These are phyloP conservation scores for Leccinum angustisporum DNA, from an alignment of 1,284 basidiomycete genomes.

Conservation along the genomic window DNA sequence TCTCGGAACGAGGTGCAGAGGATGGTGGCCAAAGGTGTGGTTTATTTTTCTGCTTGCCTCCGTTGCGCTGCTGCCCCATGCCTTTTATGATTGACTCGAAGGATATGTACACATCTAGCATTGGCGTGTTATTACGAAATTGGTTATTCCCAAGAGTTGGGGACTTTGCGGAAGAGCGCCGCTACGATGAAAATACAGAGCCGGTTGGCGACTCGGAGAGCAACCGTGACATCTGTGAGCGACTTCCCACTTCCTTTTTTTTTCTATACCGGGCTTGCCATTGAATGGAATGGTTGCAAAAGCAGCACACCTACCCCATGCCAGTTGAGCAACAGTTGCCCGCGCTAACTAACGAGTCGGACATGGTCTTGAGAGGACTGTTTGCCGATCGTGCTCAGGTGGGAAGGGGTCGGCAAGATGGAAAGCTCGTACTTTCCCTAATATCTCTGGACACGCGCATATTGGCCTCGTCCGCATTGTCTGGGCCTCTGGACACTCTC, in stretches of 20 bases:
- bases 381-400: constrained; percentile 60
- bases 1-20: too few species aligned
- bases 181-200: constrained; percentile 92
- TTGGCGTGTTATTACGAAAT: too few species aligned
- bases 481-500: constrained; percentile 54
- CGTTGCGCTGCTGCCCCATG: too few species aligned
- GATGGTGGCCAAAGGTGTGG: too few species aligned
- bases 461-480: not conserved
- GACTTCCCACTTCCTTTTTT: not conserved
- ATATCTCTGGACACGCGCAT: not conserved
- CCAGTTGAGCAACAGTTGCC: constrained; percentile 81
- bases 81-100: too few species aligned
- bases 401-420: too few species aligned
- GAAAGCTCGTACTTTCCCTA: too few species aligned
- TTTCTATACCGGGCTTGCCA: not conserved
- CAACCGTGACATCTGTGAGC: constrained; percentile 67
- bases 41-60: too few species aligned
- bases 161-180: too few species aligned
- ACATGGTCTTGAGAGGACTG: constrained; percentile 65
- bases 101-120: too few species aligned
- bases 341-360: constrained; percentile 69
- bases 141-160: too few species aligned
- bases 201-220: constrained; percentile 79
- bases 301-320: constrained; percentile 40
- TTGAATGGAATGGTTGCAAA: constrained; percentile 31